These are phyloP conservation scores for Pseudogymnoascus sp. DNA, from an alignment of 2,329 filamentous ascomycete species.

Conservation along the genomic window DNA sequence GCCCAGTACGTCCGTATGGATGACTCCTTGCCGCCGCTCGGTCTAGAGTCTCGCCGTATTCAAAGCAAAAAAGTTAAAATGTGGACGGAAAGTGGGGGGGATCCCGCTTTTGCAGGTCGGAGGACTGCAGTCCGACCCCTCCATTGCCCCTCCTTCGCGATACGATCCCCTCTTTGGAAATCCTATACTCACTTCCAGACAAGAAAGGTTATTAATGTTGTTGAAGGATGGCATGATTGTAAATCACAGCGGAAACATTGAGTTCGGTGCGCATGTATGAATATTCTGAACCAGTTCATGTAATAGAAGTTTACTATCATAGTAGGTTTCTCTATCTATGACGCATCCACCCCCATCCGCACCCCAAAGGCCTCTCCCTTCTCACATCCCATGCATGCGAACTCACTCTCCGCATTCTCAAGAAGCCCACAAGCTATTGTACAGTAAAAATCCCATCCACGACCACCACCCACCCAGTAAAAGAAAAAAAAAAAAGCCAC, in stretches of 20 bases:
- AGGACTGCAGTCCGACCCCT: not conserved
- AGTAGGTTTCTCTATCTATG: not conserved
- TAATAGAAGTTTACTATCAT: constrained; percentile 6
- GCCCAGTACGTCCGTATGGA: not conserved
- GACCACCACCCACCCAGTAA: not conserved
- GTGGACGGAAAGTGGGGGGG: not conserved
- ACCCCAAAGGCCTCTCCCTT: not conserved
- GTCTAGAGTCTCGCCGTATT: not conserved
- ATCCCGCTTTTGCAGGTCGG: not conserved
- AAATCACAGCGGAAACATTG: not conserved
- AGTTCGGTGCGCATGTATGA: not conserved
- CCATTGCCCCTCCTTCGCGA: not conserved
- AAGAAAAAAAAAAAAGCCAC: not conserved
- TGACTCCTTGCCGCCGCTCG: not conserved
- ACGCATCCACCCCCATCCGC: not conserved
- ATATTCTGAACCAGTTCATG: not conserved
- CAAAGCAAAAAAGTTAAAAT: not conserved
- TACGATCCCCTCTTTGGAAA: too few species aligned
- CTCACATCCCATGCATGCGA: not conserved
- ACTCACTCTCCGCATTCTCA: not conserved
- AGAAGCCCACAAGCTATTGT: not conserved
- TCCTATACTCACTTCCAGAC: too few species aligned
- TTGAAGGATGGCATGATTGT: not conserved
- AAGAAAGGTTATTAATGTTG: too few species aligned
- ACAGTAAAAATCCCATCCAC: not conserved